Evolutionary conservation across 2,329 filamentous ascomycete species (phyloP), one percentile per base, ranked within the genome.

Genomic region (Incumbomyces delicatus): DNA sequence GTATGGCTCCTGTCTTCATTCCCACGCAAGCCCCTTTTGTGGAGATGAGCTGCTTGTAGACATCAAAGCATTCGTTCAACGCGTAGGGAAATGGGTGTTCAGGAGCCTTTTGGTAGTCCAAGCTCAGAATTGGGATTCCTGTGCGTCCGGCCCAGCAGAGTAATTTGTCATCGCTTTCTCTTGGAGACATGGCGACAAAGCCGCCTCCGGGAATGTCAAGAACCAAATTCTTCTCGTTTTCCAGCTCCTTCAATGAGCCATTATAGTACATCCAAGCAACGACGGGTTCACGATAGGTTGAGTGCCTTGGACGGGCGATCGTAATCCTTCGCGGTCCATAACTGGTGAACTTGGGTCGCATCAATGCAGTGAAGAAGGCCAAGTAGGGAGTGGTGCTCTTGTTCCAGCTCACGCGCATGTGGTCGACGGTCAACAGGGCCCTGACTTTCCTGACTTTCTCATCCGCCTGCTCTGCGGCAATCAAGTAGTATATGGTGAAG

Each of bases 181-280:
- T 74, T n/a, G 92, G 92, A 49, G 87, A 81, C 92, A 98, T 98
- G 14, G 92, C 89, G 11, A 98, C 89, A 55, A 94, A 98, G 0
- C 92, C 92, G 29, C 92, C 92, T 1, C 92, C 92, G 0, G 92
- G 92, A 2, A 96, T 80, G 63, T 98, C 92, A 31, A 98, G 62
- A 1, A 98, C 77, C 22, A 98, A 65, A 57, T 84, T 84, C 42
- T 77, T 81, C 60, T 94, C 84, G 35, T 83, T 76, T 58, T 81
- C 80, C 38, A 95, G 70, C 39, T 87, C 82, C 2, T 82, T 79
- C 6, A 95, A 66, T 0, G 89, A 83, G 0, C 92, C 92, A 59
- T 96, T 87, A 58, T 89, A 98, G 64, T 95, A 98, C 29, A 98
- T 71, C 89, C 90, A 96, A 1, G 78, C 90, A 47, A 79, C 75